Evolutionary conservation across 2,329 filamentous ascomycete genomes (phyloP).

Genomic region (Fusarium sp.): DNA sequence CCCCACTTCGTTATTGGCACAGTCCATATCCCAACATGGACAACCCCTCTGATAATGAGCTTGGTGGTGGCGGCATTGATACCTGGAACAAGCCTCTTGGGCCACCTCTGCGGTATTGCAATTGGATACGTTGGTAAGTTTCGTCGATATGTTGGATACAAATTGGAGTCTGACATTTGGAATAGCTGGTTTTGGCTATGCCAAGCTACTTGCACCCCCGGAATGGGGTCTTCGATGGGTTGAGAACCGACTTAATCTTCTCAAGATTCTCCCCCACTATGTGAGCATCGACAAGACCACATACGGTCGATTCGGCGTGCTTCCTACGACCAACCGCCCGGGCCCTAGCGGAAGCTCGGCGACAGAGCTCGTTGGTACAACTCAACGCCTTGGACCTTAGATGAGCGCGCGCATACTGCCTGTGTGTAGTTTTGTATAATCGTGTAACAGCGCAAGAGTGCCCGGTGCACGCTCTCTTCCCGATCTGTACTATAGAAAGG

Average conservation of each 20-base stretch:
- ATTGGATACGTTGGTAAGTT: constrained; percentile 87
- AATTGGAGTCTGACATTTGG: constrained; percentile 12
- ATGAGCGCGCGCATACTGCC: constrained; percentile 1
- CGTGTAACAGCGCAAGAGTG: constrained; percentile 10
- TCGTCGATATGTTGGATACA: neutral
- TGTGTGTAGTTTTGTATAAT: constrained; percentile 23
- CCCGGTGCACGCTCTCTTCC: constrained; percentile 12
- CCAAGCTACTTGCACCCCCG: constrained; percentile 89
- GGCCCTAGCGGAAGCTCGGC: constrained; percentile 56
- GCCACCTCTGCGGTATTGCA: constrained; percentile 84
- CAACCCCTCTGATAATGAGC: constrained; percentile 81
- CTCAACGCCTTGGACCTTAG: constrained; percentile 77
- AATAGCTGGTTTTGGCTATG: constrained; percentile 83
- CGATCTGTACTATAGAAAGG: constrained; percentile 39
- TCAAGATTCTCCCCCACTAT: constrained; percentile 88
- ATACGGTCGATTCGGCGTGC: constrained; percentile 89
- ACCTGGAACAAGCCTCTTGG: constrained; percentile 83
- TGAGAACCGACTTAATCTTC: constrained; percentile 86
- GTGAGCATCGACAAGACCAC: constrained; percentile 96
- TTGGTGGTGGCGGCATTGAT: constrained; percentile 80
- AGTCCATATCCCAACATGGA: constrained; percentile 88
- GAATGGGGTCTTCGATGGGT: constrained; percentile 90
- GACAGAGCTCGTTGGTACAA: constrained; percentile 69
- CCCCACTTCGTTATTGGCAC: constrained; percentile 76
- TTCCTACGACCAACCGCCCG: constrained; percentile 68